phyloP scores from a whole-genome alignment of 2,329 filamentous ascomycete species.

The Chlorencoelia australis region DNA sequence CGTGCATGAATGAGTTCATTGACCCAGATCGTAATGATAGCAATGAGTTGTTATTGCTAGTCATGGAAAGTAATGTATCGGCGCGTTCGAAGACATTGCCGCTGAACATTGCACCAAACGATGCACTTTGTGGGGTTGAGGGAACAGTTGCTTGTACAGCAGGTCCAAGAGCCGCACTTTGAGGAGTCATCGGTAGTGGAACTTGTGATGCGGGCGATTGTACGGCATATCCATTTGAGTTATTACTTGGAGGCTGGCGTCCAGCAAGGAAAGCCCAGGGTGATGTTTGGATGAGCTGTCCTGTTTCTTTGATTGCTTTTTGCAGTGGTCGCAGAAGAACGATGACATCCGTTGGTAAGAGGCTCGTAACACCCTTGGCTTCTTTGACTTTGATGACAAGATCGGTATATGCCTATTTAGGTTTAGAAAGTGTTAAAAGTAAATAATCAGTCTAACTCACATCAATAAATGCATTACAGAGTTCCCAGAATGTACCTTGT shows the following conservation, averaged over 20 bases:
- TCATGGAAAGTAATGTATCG: slow-evolving; percentile 23
- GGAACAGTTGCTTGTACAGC: slow-evolving; percentile 85
- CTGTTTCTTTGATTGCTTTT: slow-evolving; percentile 71
- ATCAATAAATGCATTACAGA: slow-evolving; percentile 66
- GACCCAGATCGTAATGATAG: slow-evolving; percentile 23
- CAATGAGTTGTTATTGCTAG: slow-evolving; percentile 13
- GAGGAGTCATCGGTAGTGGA: slow-evolving; percentile 70
- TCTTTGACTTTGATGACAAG: slow-evolving; percentile 52
- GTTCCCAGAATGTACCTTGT: slow-evolving; percentile 51
- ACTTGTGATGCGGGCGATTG: slow-evolving; percentile 38
- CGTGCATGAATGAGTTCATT: slow-evolving; percentile 22
- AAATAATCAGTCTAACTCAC: slow-evolving; percentile 12
- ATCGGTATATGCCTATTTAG: slow-evolving; percentile 50
- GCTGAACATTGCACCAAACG: slow-evolving; percentile 23
- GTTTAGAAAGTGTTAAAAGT: slow-evolving; percentile 15
- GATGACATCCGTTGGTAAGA: slow-evolving; percentile 57
- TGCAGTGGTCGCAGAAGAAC: slow-evolving; percentile 71
- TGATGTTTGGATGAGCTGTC: slow-evolving; percentile 56
- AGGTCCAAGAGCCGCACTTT: slow-evolving; percentile 80
- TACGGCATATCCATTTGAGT: slow-evolving; percentile 17
- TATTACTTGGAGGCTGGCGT: slow-evolving; percentile 15
- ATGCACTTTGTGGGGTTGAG: slow-evolving; percentile 42
- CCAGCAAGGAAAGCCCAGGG: slow-evolving; percentile 46
- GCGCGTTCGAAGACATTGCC: slow-evolving; percentile 26
- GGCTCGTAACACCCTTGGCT: slow-evolving; percentile 35